Evolutionary conservation across 2,329 filamentous ascomycete species (phyloP).

Genomic region (Mycosphaerella sp.): DNA sequence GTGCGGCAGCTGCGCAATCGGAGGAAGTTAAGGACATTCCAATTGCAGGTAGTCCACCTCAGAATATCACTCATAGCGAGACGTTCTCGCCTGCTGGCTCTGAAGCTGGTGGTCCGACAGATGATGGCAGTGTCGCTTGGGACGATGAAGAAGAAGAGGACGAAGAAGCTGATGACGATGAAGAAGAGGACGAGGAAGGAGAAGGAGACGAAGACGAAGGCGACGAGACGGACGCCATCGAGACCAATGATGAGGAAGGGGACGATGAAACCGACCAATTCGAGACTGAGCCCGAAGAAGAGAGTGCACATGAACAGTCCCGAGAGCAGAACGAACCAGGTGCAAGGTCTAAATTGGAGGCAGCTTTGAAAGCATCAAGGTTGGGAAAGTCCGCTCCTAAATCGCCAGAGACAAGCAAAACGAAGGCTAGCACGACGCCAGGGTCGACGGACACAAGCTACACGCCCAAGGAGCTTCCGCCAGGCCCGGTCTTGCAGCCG

Average conservation of each 20-base stretch:
- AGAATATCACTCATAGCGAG: constrained; percentile 33
- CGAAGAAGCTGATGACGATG: constrained; percentile 26
- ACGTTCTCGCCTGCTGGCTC: constrained; percentile 22
- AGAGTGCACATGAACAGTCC: constrained; percentile 43
- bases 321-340: constrained; percentile 15
- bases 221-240: constrained; percentile 33
- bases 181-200: constrained; percentile 34
- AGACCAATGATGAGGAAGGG: constrained; percentile 16
- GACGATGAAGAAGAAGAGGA: constrained; percentile 31
- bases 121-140: constrained; percentile 25
- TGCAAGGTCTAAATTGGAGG: neutral
- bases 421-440: constrained; percentile 24
- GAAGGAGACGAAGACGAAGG: constrained; percentile 30
- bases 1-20: constrained; percentile 24
- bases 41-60: constrained; percentile 44
- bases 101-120: constrained; percentile 23
- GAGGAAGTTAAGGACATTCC: constrained; percentile 36
- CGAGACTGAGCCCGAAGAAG: constrained; percentile 34
- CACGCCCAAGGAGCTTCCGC: constrained; percentile 36
- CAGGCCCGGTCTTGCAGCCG: constrained; percentile 50
- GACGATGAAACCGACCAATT: constrained; percentile 32
- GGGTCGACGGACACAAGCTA: constrained; percentile 23
- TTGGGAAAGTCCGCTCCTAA: neutral
- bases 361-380: neutral
- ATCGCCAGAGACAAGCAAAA: constrained; percentile 15